A percentile compares a stretch with the other conserved stretches of the same genome.
These are phyloP conservation scores for Dothideomycetes sp. DNA, from an alignment of 2,329 filamentous ascomycete genomes.

Conservation along the genomic window DNA sequence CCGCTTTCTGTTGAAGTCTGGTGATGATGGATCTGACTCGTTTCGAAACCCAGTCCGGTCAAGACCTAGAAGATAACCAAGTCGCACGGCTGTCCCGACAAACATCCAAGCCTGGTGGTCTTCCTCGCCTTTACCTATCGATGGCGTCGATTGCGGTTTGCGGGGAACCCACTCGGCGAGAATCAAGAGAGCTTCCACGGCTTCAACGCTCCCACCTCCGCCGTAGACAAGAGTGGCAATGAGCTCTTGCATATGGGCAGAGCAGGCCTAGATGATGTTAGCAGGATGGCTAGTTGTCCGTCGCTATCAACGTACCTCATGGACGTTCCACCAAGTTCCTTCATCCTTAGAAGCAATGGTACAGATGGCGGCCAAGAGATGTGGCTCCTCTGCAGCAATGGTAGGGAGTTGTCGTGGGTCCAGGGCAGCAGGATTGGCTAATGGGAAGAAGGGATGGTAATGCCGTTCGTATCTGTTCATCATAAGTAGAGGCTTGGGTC, in stretches of 20 bases:
- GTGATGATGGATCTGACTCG: slow-evolving; percentile 17
- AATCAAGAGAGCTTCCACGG: slow-evolving; percentile 23
- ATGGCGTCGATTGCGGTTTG: slow-evolving; percentile 16
- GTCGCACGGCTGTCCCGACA: slow-evolving; percentile 21
- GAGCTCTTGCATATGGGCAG: slow-evolving; percentile 21
- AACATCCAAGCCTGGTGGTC: slow-evolving; percentile 24
- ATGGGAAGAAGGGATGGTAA: slow-evolving; percentile 22
- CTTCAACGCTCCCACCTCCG: slow-evolving; percentile 20
- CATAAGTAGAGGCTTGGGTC: neutral
- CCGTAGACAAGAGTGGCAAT: slow-evolving; percentile 20
- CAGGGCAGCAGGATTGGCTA: slow-evolving; percentile 19
- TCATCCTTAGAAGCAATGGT: slow-evolving; percentile 23
- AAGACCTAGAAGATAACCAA: slow-evolving; percentile 23
- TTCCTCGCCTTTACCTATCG: slow-evolving; percentile 21
- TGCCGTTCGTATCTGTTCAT: slow-evolving; percentile 17
- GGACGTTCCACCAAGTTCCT: slow-evolving; percentile 21
- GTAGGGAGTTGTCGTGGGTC: slow-evolving; percentile 17
- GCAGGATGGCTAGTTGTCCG: no score
- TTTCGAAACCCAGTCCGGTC: slow-evolving; percentile 21
- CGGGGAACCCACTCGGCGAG: slow-evolving; percentile 22
- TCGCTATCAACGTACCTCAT: slow-evolving; percentile 13
- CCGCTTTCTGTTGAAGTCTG: slow-evolving; percentile 20
- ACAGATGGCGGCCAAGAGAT: slow-evolving; percentile 20
- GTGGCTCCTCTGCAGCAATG: slow-evolving; percentile 19
- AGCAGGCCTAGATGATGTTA: slow-evolving; percentile 13